Conservation (phyloP, 345 rosid species). For the Brassica nigra region DNA sequence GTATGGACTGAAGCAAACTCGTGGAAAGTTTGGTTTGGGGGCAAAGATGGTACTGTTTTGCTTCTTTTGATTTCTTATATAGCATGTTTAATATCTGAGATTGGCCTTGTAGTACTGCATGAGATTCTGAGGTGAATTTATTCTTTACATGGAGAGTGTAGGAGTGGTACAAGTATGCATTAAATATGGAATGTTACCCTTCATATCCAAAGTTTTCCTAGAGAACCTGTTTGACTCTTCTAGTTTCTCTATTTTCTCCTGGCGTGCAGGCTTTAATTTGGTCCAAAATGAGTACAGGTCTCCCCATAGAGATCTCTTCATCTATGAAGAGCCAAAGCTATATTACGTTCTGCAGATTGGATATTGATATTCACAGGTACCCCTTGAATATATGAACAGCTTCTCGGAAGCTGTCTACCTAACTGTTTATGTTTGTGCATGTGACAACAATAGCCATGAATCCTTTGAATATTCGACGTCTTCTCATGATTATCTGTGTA, state of each 20-base stretch:
- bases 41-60: slow-evolving; percentile 81
- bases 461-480: background rate
- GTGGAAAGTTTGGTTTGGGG: slow-evolving; percentile 98
- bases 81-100: slow-evolving; percentile 12
- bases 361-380: slow-evolving; percentile 93
- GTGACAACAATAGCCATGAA: slow-evolving; percentile 10
- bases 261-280: slow-evolving; percentile 87
- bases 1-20: slow-evolving; percentile 97
- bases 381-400: slow-evolving; percentile 13
- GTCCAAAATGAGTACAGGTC: slow-evolving; percentile 99
- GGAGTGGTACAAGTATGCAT: background rate
- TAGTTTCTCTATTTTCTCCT: slow-evolving; percentile 17
- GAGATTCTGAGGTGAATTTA: slow-evolving; percentile 12
- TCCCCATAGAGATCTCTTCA: slow-evolving; percentile 90
- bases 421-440: slow-evolving; percentile 5
- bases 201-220: background rate
- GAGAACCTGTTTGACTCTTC: slow-evolving; percentile 16
- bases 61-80: background rate
- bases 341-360: slow-evolving; percentile 84
- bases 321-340: slow-evolving; percentile 84
- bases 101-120: background rate
- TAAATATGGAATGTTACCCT: background rate
- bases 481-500: slow-evolving; percentile 9
- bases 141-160: background rate
- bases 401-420: slow-evolving; percentile 5